These are phyloP conservation scores for Talaromyces borbonicus DNA, from an alignment of 495 filamentous ascomycete species.

Conservation along the genomic window DNA sequence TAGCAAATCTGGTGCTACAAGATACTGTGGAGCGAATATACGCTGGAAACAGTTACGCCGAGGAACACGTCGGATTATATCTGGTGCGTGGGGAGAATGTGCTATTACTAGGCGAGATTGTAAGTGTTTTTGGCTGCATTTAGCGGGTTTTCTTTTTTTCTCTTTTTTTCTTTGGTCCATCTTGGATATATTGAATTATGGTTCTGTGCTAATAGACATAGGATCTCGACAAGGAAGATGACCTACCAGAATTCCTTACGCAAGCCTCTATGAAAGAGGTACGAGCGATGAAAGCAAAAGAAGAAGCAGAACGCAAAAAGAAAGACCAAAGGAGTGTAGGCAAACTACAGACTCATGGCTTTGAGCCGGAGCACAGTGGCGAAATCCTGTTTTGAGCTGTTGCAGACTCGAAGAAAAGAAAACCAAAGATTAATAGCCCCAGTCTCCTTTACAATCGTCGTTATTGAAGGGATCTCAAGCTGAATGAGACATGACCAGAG, in stretches of 20 bases:
- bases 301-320: conserved; percentile 54
- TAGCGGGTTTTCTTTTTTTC: too few species aligned
- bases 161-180: too few species aligned
- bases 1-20: conserved; percentile 90
- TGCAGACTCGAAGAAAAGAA: too few species aligned
- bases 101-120: conserved; percentile 81
- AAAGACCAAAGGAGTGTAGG: conserved; percentile 59
- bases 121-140: too few species aligned
- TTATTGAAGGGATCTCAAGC: too few species aligned
- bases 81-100: conserved; percentile 93
- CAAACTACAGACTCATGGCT: conserved; percentile 65
- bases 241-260: conserved; percentile 60
- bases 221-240: conserved; percentile 92
- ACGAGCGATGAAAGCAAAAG: conserved; percentile 59
- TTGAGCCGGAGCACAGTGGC: conserved; percentile 76
- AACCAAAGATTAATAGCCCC: too few species aligned
- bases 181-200: too few species aligned
- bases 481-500: too few species aligned
- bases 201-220: too few species aligned
- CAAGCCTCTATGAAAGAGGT: conserved; percentile 60
- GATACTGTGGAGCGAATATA: conserved; percentile 83
- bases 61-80: conserved; percentile 72
- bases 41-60: conserved; percentile 62
- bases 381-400: conserved; percentile 58
- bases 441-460: too few species aligned